Evolutionary conservation across 169 alveolate species (phyloP).

Genomic region (Plasmodium adleri): DNA sequence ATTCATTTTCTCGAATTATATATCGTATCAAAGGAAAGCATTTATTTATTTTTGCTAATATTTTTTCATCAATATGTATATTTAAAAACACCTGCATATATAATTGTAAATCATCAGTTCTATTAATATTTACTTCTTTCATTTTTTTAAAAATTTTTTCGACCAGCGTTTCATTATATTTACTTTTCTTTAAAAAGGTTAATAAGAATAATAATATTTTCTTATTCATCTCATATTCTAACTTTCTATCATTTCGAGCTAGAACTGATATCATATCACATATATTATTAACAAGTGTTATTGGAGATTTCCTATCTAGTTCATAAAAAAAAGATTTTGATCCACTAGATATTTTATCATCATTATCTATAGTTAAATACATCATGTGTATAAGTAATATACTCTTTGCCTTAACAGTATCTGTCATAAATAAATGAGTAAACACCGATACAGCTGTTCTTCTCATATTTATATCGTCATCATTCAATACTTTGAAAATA

Average conservation of each 20-base stretch:
- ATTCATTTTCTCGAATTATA: conserved; percentile 60
- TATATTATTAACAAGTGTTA: conserved; percentile 57
- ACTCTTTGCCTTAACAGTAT: conserved; percentile 85
- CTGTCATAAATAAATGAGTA: conserved; percentile 87
- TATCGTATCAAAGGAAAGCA: conserved; percentile 50
- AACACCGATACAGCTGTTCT: conserved; percentile 86
- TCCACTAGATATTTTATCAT: conserved; percentile 79
- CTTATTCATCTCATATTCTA: conserved; percentile 42
- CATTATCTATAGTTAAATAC: conserved; percentile 82
- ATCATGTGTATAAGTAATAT: conserved; percentile 82
- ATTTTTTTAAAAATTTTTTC: conserved; percentile 73
- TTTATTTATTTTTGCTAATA: conserved; percentile 35
- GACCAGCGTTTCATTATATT: conserved; percentile 64
- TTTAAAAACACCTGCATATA: conserved; percentile 68
- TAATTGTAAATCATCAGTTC: conserved; percentile 40
- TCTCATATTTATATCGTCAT: conserved; percentile 79
- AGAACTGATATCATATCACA: conserved; percentile 69
- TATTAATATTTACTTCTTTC: conserved; percentile 61
- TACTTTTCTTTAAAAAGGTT: conserved; percentile 66
- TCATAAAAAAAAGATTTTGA: conserved; percentile 83
- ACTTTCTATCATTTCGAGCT: conserved; percentile 46
- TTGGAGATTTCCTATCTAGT: conserved; percentile 54
- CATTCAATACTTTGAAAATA: conserved; percentile 78
- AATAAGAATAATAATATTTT: conserved; percentile 42
- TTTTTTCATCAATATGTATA: conserved; percentile 72